A percentile compares a stretch with the other conserved stretches of the same genome.
Evolutionary conservation across 2,329 filamentous ascomycete species (phyloP).

Genomic region (Aspergillus arachidicola): DNA sequence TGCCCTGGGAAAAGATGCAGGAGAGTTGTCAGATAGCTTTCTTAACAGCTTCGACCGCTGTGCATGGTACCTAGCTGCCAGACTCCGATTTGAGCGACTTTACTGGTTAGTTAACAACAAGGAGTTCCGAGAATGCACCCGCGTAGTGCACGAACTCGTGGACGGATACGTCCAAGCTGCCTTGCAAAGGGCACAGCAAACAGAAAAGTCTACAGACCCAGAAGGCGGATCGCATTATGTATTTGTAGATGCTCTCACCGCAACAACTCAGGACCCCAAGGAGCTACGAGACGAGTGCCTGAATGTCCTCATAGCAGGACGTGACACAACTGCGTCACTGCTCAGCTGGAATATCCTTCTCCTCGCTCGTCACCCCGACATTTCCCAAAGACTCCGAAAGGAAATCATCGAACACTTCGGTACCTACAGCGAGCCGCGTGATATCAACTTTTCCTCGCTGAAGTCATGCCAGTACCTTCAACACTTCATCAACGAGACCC

Average conservation of each 20-base stretch:
- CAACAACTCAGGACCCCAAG: constrained; percentile 48
- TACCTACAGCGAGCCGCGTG: constrained; percentile 31
- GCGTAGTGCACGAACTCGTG: constrained; percentile 14
- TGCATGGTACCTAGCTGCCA: constrained; percentile 26
- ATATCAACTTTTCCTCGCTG: constrained; percentile 46
- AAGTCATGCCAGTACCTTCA: constrained; percentile 42
- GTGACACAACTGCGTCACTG: constrained; percentile 55
- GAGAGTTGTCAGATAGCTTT: constrained; percentile 18
- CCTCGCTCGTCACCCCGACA: constrained; percentile 12
- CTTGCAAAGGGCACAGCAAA: constrained; percentile 22
- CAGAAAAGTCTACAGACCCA: constrained; percentile 24
- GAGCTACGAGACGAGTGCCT: constrained; percentile 51
- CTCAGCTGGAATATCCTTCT: constrained; percentile 39
- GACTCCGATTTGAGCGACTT: constrained; percentile 15
- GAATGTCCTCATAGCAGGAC: constrained; percentile 54
- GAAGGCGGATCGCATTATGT: constrained; percentile 43
- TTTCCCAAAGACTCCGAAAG: constrained; percentile 13
- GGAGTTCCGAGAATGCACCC: constrained; percentile 7
- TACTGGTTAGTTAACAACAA: constrained; percentile 15
- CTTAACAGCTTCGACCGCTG: constrained; percentile 36
- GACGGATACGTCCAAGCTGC: constrained; percentile 10
- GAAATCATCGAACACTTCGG: constrained; percentile 16
- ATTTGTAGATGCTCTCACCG: constrained; percentile 53
- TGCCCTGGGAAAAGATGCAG: constrained; percentile 15
- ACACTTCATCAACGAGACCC: constrained; percentile 38